Conservation (phyloP, 2,329 filamentous ascomycete species). For the Ceratocystis papillata region DNA sequence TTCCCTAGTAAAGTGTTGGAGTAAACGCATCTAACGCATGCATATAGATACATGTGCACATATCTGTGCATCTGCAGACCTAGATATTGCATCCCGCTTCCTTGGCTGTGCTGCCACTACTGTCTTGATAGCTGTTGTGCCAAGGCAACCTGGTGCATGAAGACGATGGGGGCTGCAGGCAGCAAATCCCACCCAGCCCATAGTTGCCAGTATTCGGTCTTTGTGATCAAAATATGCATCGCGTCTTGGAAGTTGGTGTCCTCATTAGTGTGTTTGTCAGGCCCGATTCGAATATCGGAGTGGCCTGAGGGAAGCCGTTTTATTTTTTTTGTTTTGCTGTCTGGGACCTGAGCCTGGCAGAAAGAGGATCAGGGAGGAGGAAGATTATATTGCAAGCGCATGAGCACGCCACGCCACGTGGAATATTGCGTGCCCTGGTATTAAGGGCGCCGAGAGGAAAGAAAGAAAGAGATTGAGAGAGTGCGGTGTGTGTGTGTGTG, state of each 20-base stretch:
- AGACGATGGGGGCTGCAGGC: not conserved
- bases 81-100: not conserved
- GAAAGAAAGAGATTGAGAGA: no score
- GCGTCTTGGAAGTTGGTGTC: not conserved
- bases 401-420: not conserved
- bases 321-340: not conserved
- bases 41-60: not conserved
- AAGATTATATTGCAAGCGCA: not conserved
- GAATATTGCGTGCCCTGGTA: not conserved
- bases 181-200: no score
- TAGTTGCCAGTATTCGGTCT: not conserved
- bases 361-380: not conserved
- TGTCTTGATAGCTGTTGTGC: not conserved
- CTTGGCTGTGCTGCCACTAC: not conserved
- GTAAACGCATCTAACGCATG: not conserved
- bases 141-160: not conserved
- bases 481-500: no score
- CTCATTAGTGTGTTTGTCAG: constrained; percentile 21
- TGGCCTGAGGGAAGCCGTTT: not conserved
- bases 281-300: constrained; percentile 12
- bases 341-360: not conserved
- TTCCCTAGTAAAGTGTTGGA: not conserved
- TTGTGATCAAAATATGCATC: not conserved
- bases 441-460: not conserved
- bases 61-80: not conserved